These are phyloP conservation scores for Penicillium capsulatum DNA, from an alignment of 2,329 filamentous ascomycete genomes.

Conservation along the genomic window DNA sequence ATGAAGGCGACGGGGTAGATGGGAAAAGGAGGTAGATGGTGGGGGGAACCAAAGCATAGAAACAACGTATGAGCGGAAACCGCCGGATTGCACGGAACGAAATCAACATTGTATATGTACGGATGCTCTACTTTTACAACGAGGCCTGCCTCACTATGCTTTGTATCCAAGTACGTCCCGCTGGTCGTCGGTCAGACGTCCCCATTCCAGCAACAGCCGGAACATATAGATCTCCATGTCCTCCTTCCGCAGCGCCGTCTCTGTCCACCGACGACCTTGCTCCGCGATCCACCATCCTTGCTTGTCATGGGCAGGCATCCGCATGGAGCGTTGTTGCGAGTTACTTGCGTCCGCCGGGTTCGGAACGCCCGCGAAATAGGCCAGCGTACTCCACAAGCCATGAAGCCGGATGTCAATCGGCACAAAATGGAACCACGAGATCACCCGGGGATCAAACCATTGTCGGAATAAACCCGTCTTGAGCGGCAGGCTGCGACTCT, in stretches of 20 bases:
- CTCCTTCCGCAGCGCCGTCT: slow-evolving; percentile 59
- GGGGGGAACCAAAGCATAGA: too few species aligned
- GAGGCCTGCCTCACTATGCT: not conserved
- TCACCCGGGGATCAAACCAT: slow-evolving; percentile 72
- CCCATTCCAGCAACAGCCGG: slow-evolving; percentile 73
- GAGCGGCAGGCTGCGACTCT: slow-evolving; percentile 64
- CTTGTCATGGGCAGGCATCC: slow-evolving; percentile 48
- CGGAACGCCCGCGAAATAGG: slow-evolving; percentile 63
- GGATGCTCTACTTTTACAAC: too few species aligned
- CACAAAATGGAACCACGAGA: slow-evolving; percentile 76
- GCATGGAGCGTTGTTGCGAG: slow-evolving; percentile 46
- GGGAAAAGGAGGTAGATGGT: too few species aligned
- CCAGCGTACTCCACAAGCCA: slow-evolving; percentile 66
- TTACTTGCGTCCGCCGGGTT: slow-evolving; percentile 16
- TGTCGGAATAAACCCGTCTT: slow-evolving; percentile 67
- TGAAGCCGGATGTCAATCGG: slow-evolving; percentile 71
- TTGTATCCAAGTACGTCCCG: slow-evolving; percentile 47
- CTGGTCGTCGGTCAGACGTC: slow-evolving; percentile 60
- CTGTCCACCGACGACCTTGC: slow-evolving; percentile 62
- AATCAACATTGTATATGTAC: too few species aligned
- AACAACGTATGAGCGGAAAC: too few species aligned
- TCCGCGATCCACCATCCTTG: slow-evolving; percentile 64
- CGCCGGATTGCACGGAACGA: too few species aligned
- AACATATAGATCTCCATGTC: slow-evolving; percentile 83
- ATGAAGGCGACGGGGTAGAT: too few species aligned